phyloP scores from a whole-genome alignment of 257 asterid genomes.

The Forsythia viridissima region DNA sequence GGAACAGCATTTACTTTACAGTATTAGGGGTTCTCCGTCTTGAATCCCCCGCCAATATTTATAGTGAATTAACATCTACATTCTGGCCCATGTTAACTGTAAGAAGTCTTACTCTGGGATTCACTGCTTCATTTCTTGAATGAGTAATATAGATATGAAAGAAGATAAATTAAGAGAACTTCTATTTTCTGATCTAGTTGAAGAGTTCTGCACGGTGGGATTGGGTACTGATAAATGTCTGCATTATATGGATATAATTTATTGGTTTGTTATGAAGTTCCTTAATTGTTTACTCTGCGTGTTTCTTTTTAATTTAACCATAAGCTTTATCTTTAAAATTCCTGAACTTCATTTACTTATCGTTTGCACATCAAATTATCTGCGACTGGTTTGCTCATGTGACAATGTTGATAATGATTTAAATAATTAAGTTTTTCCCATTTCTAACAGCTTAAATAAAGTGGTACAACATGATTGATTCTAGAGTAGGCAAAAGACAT shows the following conservation, averaged over 20 bases:
- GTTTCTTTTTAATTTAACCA: background rate
- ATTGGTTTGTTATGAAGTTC: background rate
- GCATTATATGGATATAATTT: background rate
- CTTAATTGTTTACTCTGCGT: background rate
- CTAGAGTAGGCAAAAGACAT: background rate
- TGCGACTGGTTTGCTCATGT: background rate
- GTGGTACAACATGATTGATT: background rate
- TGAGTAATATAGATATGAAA: background rate
- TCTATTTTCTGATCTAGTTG: background rate
- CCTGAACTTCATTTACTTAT: background rate
- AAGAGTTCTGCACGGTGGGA: background rate
- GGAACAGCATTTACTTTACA: slow-evolving; percentile 81
- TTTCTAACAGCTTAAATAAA: too few relatives aligned
- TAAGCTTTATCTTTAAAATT: background rate
- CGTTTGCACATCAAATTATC: background rate
- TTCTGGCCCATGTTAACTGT: slow-evolving; percentile 86
- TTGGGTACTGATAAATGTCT: background rate
- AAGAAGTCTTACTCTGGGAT: slow-evolving; percentile 33
- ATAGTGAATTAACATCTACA: slow-evolving; percentile 65
- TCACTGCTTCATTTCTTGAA: background rate
- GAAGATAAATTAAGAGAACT: background rate
- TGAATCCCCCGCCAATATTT: slow-evolving; percentile 65
- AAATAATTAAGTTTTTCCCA: background rate
- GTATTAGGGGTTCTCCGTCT: slow-evolving; percentile 70
- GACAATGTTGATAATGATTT: background rate